phyloP scores from a whole-genome alignment of 805 yeast genomes.

The Isabelozyma rhagii region DNA sequence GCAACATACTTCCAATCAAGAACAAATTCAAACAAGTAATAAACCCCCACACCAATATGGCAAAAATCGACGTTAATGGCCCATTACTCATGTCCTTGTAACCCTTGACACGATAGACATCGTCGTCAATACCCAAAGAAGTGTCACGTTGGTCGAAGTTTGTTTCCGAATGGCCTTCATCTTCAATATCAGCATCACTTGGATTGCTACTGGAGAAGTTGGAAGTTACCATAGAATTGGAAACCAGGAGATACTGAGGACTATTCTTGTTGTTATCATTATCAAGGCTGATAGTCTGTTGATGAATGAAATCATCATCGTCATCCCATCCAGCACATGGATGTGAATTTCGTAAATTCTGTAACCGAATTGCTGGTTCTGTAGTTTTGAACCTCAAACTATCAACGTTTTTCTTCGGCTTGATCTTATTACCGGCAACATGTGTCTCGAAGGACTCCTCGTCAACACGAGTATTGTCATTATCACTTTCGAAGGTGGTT shows the following conservation, averaged over 20 bases:
- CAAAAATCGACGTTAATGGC: constrained; percentile 46
- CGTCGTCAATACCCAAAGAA: constrained; percentile 14
- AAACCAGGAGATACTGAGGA: constrained; percentile 2
- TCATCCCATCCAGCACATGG: constrained; percentile 44
- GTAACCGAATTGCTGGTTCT: constrained; percentile 40
- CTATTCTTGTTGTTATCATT: background rate
- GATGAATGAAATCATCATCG: constrained; percentile 20
- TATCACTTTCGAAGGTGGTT: background rate
- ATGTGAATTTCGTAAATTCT: constrained; percentile 36
- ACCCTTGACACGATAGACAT: constrained; percentile 24
- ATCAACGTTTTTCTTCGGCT: background rate
- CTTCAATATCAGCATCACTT: constrained; percentile 5
- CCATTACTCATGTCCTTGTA: constrained; percentile 72
- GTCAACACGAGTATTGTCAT: constrained; percentile 1
- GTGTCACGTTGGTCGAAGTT: background rate
- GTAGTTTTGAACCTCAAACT: constrained; percentile 24
- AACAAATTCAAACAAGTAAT: constrained; percentile 72
- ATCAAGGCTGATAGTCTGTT: constrained; percentile 2
- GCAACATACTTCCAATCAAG: constrained; percentile 44
- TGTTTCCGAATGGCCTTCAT: background rate
- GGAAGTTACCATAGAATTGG: background rate
- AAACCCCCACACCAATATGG: constrained; percentile 64
- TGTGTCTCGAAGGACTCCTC: background rate
- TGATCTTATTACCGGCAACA: background rate
- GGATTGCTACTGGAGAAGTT: constrained; percentile 5